phyloP scores from a whole-genome alignment of 2,329 filamentous ascomycete species.

The Trichoderma simmonsii region DNA sequence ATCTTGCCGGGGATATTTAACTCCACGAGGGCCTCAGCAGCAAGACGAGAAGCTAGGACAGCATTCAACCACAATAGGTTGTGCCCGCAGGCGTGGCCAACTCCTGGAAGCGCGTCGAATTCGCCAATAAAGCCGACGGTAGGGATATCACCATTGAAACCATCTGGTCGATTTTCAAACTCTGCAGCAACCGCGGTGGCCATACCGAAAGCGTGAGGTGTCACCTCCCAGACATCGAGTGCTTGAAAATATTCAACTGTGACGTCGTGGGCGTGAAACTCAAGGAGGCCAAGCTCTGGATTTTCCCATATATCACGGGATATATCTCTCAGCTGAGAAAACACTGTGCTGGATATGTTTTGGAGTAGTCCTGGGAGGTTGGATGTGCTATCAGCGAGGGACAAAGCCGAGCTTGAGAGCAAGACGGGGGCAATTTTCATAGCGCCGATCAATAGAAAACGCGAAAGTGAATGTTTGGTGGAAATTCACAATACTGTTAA shows the following conservation, averaged over 20 bases:
- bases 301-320: too few species aligned
- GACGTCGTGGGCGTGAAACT: neutral
- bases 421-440: too few species aligned
- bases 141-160: neutral
- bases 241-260: neutral
- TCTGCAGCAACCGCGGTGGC: neutral
- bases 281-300: neutral
- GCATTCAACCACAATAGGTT: conserved; percentile 43
- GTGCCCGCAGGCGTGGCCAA: conserved; percentile 46
- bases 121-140: conserved; percentile 27
- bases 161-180: neutral
- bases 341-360: too few species aligned
- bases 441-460: too few species aligned
- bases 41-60: conserved; percentile 30
- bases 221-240: neutral
- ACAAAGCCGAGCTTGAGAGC: too few species aligned
- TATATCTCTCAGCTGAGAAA: too few species aligned
- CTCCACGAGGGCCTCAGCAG: conserved; percentile 28
- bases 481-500: too few species aligned
- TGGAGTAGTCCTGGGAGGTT: too few species aligned
- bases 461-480: too few species aligned
- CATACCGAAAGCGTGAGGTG: neutral
- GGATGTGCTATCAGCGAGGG: too few species aligned
- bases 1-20: conserved; percentile 27
- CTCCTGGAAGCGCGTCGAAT: conserved; percentile 45